A percentile compares a stretch with the other conserved stretches of the same genome.
Evolutionary conservation across 495 filamentous ascomycete genomes (phyloP).

Genomic region (Trichodelitschia bisporula): DNA sequence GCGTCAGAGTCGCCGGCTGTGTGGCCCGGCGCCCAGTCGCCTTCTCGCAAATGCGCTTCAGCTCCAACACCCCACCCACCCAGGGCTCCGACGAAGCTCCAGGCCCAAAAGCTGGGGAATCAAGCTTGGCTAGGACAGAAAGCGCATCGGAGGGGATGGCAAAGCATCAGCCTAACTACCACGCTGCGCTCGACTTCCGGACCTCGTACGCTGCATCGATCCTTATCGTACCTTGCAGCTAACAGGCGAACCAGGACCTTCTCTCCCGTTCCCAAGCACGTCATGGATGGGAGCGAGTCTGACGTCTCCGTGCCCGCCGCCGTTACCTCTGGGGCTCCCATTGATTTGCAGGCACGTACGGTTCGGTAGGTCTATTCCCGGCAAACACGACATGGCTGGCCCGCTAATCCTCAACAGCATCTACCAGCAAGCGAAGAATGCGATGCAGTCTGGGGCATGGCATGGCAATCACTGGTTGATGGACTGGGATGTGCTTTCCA

Average conservation of each 20-base stretch:
- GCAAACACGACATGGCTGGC: neutral
- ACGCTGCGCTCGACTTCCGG: conserved; percentile 48
- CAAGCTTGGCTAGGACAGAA: too few species aligned
- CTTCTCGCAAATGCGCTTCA: too few species aligned
- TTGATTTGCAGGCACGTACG: conserved; percentile 77
- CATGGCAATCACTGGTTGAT: conserved; percentile 74
- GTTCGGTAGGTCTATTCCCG: conserved; percentile 39
- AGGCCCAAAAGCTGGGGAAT: too few species aligned
- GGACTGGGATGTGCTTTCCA: conserved; percentile 87
- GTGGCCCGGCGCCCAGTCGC: too few species aligned
- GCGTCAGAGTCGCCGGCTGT: too few species aligned
- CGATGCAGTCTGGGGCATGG: conserved; percentile 80
- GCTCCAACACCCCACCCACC: too few species aligned
- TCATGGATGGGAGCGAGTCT: conserved; percentile 82
- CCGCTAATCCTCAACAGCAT: conserved; percentile 30
- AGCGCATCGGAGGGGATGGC: too few species aligned
- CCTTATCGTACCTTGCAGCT: neutral
- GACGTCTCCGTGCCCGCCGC: conserved; percentile 50
- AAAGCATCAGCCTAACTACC: conserved; percentile 56
- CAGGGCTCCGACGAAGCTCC: too few species aligned
- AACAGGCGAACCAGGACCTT: conserved; percentile 35
- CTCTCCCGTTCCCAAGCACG: conserved; percentile 65
- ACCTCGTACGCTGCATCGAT: conserved; percentile 46
- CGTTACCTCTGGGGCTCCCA: conserved; percentile 73
- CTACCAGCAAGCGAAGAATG: conserved; percentile 68